Conservation (phyloP, 208 protist species). For the Crithidia mellificae region DNA sequence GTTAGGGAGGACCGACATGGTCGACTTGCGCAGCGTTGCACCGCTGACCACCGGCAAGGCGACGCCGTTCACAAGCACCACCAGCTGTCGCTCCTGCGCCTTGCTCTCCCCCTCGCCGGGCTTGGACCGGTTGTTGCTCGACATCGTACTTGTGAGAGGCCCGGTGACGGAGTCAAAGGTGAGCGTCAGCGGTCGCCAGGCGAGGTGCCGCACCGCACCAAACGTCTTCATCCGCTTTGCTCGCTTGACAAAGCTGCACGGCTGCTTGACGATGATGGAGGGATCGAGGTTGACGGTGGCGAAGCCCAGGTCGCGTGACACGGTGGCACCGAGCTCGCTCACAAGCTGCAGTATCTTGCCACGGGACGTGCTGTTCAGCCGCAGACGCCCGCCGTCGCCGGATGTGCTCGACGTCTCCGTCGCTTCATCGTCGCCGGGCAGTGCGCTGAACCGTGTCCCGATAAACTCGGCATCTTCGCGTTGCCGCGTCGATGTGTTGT, state of each 20-base stretch:
- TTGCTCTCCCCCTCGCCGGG: neutral
- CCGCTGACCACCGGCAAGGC: constrained; percentile 12
- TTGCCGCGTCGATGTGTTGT: neutral
- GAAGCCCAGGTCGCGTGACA: constrained; percentile 44
- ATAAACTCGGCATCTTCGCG: constrained; percentile 19
- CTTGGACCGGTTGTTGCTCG: neutral
- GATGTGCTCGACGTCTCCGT: neutral
- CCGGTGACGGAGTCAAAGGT: neutral
- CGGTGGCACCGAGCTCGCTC: constrained; percentile 30
- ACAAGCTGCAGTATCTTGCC: constrained; percentile 31
- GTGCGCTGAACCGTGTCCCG: neutral
- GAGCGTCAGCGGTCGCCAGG: constrained; percentile 19
- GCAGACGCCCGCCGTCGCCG: constrained; percentile 4
- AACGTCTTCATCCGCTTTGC: constrained; percentile 21
- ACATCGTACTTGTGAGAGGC: neutral
- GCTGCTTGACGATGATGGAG: constrained; percentile 33
- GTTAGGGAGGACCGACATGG: constrained; percentile 22
- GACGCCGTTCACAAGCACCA: constrained; percentile 3
- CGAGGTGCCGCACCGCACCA: constrained; percentile 26
- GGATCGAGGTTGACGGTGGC: constrained; percentile 27
- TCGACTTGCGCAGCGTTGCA: constrained; percentile 14
- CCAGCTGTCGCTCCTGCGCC: neutral
- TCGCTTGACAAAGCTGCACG: constrained; percentile 36
- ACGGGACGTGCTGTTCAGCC: constrained; percentile 16
- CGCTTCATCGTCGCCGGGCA: neutral